Conservation (phyloP, 768 basidiomycete species). For the Psilocybe tampanensis region DNA sequence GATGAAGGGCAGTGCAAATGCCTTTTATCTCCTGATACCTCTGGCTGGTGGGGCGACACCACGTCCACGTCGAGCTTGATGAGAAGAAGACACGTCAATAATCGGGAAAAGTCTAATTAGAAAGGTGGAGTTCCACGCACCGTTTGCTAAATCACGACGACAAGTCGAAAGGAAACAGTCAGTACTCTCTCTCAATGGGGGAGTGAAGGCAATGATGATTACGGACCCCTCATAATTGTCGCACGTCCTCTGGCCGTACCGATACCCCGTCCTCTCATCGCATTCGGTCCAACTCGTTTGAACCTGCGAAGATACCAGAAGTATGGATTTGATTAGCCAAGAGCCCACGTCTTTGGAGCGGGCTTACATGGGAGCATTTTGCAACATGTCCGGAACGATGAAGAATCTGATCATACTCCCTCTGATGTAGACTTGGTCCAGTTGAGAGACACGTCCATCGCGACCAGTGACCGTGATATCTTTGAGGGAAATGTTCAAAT, state of each 20-base stretch:
- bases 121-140: slow-evolving; percentile 40
- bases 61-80: slow-evolving; percentile 82
- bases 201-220: slow-evolving; percentile 6
- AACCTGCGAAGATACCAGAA: slow-evolving; percentile 63
- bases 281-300: slow-evolving; percentile 97
- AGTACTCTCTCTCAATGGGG: slow-evolving; percentile 4
- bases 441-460: slow-evolving; percentile 97
- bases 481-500: slow-evolving; percentile 93
- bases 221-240: slow-evolving; percentile 95
- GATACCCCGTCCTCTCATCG: slow-evolving; percentile 98
- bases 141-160: slow-evolving; percentile 63
- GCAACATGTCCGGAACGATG: slow-evolving; percentile 99
- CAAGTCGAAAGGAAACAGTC: slow-evolving; percentile 19
- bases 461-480: slow-evolving; percentile 98
- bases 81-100: slow-evolving; percentile 2
- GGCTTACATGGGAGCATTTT: slow-evolving; percentile 94
- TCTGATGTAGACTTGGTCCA: slow-evolving; percentile 98
- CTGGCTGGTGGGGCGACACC: slow-evolving; percentile 72
- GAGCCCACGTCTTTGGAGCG: not conserved
- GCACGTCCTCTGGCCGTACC: slow-evolving; percentile 98
- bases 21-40: slow-evolving; percentile 76
- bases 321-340: slow-evolving; percentile 12
- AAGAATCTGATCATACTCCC: slow-evolving; percentile 99
- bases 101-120: slow-evolving; percentile 13
- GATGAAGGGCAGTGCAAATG: not conserved